These are phyloP conservation scores for Calocybe gambosa DNA, from an alignment of 1,284 basidiomycete genomes.

Conservation along the genomic window DNA sequence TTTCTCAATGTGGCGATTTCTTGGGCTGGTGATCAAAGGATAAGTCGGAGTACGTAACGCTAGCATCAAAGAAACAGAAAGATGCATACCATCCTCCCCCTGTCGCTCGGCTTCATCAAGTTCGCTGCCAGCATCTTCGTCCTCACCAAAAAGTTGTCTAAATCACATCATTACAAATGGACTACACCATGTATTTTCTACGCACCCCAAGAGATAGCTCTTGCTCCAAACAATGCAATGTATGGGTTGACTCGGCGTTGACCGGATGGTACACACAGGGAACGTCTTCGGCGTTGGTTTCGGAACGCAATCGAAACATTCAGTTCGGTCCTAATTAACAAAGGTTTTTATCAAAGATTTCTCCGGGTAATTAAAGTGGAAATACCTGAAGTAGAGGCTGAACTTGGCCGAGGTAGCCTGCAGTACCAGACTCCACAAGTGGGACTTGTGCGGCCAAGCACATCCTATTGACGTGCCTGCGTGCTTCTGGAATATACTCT, in stretches of 20 bases:
- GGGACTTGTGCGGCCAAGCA: slow-evolving; percentile 90
- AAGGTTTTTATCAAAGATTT: not conserved
- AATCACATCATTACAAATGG: slow-evolving; percentile 5
- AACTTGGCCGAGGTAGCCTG: slow-evolving; percentile 89
- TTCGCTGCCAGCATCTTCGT: slow-evolving; percentile 73
- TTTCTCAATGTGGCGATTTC: slow-evolving; percentile 88
- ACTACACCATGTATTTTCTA: slow-evolving; percentile 8
- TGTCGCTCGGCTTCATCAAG: slow-evolving; percentile 82
- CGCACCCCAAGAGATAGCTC: slow-evolving; percentile 92
- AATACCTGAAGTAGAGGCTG: slow-evolving; percentile 75
- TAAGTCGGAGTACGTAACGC: not conserved
- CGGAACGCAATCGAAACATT: slow-evolving; percentile 89
- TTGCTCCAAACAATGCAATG: slow-evolving; percentile 99
- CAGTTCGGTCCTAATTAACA: slow-evolving; percentile 64
- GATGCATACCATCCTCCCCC: slow-evolving; percentile 73
- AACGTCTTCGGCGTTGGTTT: slow-evolving; percentile 93
- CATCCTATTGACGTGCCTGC: slow-evolving; percentile 94
- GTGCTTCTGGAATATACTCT: slow-evolving; percentile 54
- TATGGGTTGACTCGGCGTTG: slow-evolving; percentile 94
- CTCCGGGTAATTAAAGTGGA: slow-evolving; percentile 53
- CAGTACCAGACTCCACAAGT: slow-evolving; percentile 94
- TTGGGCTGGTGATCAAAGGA: slow-evolving; percentile 54
- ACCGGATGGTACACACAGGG: slow-evolving; percentile 97
- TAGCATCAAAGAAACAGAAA: not conserved
- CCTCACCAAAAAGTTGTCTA: slow-evolving; percentile 95